Conservation (phyloP, 2,329 filamentous ascomycete genomes). For the Penicillium palitans region DNA sequence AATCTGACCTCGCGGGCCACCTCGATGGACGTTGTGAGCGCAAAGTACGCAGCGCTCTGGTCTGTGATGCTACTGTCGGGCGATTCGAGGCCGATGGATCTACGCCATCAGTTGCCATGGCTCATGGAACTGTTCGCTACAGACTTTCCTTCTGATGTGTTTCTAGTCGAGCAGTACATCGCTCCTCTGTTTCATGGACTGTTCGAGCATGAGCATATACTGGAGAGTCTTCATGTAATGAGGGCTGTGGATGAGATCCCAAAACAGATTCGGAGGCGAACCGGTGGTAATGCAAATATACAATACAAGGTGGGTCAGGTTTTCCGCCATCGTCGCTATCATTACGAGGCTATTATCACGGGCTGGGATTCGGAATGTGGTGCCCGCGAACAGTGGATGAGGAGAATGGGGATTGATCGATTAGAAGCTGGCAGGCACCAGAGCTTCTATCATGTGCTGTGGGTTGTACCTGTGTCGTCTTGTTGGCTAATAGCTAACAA, state of each 20-base stretch:
- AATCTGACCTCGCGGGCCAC: constrained; percentile 30
- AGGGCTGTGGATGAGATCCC: constrained; percentile 57
- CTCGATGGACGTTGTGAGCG: constrained; percentile 57
- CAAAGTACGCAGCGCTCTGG: constrained; percentile 75
- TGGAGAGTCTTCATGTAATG: constrained; percentile 57
- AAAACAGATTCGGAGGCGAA: constrained; percentile 48
- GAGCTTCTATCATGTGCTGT: constrained; percentile 86
- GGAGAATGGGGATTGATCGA: constrained; percentile 62
- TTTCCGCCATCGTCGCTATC: constrained; percentile 78
- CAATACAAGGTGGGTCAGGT: constrained; percentile 76
- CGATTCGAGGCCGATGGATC: constrained; percentile 49
- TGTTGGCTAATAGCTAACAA: constrained; percentile 21
- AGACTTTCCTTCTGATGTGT: constrained; percentile 69
- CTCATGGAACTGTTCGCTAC: constrained; percentile 65
- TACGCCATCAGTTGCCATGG: constrained; percentile 63
- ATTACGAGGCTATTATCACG: constrained; percentile 77
- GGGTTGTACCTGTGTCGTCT: constrained; percentile 45
- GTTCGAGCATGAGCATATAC: constrained; percentile 55
- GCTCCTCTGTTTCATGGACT: constrained; percentile 59
- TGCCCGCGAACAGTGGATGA: constrained; percentile 62
- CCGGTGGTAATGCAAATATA: constrained; percentile 47
- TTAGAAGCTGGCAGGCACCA: constrained; percentile 62
- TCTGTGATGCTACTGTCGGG: constrained; percentile 58
- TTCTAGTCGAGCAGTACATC: constrained; percentile 68
- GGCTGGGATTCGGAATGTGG: constrained; percentile 74